Conservation (phyloP, 768 basidiomycete genomes). For the Leccinum truebloodii region DNA sequence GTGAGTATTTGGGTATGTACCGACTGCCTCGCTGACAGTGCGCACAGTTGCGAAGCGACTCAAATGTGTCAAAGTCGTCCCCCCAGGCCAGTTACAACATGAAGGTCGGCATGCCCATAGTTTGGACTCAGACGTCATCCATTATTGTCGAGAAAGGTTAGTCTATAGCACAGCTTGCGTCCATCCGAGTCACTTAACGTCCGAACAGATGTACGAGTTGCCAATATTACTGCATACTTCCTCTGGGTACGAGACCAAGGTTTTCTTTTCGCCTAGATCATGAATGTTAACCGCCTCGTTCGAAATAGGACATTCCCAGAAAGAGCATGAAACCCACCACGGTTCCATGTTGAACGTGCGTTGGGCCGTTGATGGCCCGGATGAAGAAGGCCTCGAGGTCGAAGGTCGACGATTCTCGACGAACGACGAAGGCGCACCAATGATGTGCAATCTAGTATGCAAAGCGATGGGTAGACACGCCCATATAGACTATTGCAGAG, state of each 20-base stretch:
- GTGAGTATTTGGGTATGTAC: conserved; percentile 23
- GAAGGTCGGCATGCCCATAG: conserved; percentile 52
- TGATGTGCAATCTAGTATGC: conserved; percentile 63
- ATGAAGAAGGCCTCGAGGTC: conserved; percentile 49
- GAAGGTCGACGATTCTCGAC: conserved; percentile 53
- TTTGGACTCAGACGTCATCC: conserved; percentile 42
- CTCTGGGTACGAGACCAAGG: conserved; percentile 39
- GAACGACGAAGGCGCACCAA: conserved; percentile 57
- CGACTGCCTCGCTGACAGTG: background rate
- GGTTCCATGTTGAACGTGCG: conserved; percentile 59
- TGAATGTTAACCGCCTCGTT: background rate
- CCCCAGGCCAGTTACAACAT: conserved; percentile 42
- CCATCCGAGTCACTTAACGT: conserved; percentile 5
- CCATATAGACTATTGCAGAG: conserved; percentile 57
- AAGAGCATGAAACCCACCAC: conserved; percentile 60
- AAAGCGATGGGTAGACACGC: conserved; percentile 51
- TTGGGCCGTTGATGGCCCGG: conserved; percentile 56
- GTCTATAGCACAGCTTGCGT: conserved; percentile 4
- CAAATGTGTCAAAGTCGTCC: conserved; percentile 49
- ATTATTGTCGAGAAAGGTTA: conserved; percentile 53
- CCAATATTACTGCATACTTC: conserved; percentile 58
- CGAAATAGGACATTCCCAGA: conserved; percentile 50
- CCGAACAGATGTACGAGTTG: conserved; percentile 49
- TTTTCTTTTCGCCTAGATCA: background rate
- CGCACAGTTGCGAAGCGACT: conserved; percentile 49